Percentiles rank a stretch among this genome's conserved stretches.
phyloP scores from a whole-genome alignment of 768 basidiomycete genomes.

The Sutorius australiensis region DNA sequence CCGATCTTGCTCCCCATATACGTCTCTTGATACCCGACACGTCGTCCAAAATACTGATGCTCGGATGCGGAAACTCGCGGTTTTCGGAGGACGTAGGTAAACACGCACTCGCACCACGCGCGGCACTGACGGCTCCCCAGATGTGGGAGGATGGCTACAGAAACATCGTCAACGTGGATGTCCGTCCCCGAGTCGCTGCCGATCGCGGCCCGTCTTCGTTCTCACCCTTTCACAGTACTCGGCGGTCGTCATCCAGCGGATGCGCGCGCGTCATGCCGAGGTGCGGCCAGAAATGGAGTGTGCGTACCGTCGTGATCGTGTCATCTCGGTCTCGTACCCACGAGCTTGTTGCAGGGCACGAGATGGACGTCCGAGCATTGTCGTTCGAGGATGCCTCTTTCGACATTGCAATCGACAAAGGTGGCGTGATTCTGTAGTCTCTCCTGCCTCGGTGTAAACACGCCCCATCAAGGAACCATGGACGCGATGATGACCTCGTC shows the following conservation, averaged over 20 bases:
- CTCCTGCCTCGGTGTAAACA: background rate
- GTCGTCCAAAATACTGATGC: conserved; percentile 62
- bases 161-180: conserved; percentile 77
- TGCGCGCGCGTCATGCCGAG: conserved; percentile 51
- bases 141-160: conserved; percentile 88
- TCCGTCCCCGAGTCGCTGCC: conserved; percentile 31
- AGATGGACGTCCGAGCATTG: conserved; percentile 78
- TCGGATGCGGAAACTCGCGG: conserved; percentile 82
- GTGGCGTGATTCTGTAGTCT: conserved; percentile 21
- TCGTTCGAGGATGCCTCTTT: conserved; percentile 55
- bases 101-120: background rate
- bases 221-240: conserved; percentile 55
- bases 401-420: conserved; percentile 86
- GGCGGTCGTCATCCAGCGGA: conserved; percentile 66
- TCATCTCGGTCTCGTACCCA: background rate
- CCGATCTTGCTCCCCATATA: conserved; percentile 61
- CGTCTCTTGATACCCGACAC: conserved; percentile 61
- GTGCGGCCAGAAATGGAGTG: conserved; percentile 69
- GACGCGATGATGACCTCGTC: conserved; percentile 86
- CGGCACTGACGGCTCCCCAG: conserved; percentile 34
- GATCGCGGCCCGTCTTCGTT: background rate
- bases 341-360: conserved; percentile 52
- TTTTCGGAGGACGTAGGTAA: conserved; percentile 66
- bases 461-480: conserved; percentile 57
- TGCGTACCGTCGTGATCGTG: conserved; percentile 26